Evolutionary conservation across 768 basidiomycete species (phyloP), one percentile per base, ranked within the genome.

Genomic region (Candolleomyces eurysporus): DNA sequence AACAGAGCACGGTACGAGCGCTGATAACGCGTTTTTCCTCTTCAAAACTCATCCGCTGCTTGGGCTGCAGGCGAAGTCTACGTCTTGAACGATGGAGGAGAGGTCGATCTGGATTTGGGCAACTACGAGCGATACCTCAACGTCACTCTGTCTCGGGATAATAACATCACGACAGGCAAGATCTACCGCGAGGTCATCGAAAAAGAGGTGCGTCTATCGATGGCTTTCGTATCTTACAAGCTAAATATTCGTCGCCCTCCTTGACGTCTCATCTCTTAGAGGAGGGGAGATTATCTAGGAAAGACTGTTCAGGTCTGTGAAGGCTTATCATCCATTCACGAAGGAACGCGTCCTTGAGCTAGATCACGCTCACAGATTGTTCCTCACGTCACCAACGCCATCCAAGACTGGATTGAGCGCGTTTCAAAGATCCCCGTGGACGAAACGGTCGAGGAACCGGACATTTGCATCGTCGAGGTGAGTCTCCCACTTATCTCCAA

Each of bases 81-180:
- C 70, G 96, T 98, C 48, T 79, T 99, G 66, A 98, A 99, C 74
- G 96, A 99, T 64, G 96, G 96, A 21, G 96, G 96, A 48, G 96
- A 99, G 76, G 97, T 97, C 63, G 96, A 99, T 75, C 81, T 99
- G 40, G 96, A 99, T 78, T 76, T 99, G 57, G 96, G 96, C 61
- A 99, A 99, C 76, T 99, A 99, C 71, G 96, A 99, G 76, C 89
- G 96, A 62, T 99, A 99, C 77, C 82, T 99, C 64, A 87, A 99
- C 70, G 90, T 99, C 50, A 98, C 95, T 0, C 81, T 99, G 40
- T 91, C 91, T 26, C 86, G 89, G 61, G 94, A 98, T 70, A 97
- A 99, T 77, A 99, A 99, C 73, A 94, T 99, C 69, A 99, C 96
- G 21, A 98, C 96, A 2, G 96, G 96, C 51, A 99, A 98, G 79